phyloP scores from a whole-genome alignment of 2,329 filamentous ascomycete species.

The Trichothecium sympodiale region DNA sequence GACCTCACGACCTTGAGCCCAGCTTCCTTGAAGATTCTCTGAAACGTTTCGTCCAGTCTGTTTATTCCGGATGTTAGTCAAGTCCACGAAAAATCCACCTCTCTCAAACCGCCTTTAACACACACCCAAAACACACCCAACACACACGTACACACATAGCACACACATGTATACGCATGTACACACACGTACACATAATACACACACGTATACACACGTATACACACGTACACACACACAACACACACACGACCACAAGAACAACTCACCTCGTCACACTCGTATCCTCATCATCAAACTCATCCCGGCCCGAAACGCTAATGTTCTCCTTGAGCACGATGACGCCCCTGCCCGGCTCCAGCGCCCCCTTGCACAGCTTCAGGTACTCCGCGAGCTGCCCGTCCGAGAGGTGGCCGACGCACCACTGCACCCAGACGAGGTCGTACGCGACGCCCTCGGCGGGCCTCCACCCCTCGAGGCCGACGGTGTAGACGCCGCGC shows the following conservation, averaged over 20 bases:
- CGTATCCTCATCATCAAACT: conserved; percentile 62
- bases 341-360: conserved; percentile 18
- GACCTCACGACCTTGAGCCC: conserved; percentile 57
- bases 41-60: conserved; percentile 63
- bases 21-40: conserved; percentile 55
- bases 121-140: no score
- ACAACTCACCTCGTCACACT: conserved; percentile 57
- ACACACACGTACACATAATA: no score
- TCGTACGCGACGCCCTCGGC: conserved; percentile 47
- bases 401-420: conserved; percentile 72
- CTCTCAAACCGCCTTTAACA: conserved; percentile 2
- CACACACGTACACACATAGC: no score
- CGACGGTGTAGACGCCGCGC: conserved; percentile 55
- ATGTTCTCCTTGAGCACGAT: conserved; percentile 57
- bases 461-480: conserved; percentile 62
- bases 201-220: no score
- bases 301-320: conserved; percentile 43
- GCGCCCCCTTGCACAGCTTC: conserved; percentile 38
- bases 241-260: no score
- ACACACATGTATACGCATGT: no score
- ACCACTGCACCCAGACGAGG: conserved; percentile 88
- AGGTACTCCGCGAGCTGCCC: conserved; percentile 59
- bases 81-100: neutral
- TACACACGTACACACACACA: no score
- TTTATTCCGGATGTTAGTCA: conserved; percentile 4